These are phyloP conservation scores for Persicaria tinctoria DNA, from an alignment of 148 eudicot genomes.

Conservation along the genomic window DNA sequence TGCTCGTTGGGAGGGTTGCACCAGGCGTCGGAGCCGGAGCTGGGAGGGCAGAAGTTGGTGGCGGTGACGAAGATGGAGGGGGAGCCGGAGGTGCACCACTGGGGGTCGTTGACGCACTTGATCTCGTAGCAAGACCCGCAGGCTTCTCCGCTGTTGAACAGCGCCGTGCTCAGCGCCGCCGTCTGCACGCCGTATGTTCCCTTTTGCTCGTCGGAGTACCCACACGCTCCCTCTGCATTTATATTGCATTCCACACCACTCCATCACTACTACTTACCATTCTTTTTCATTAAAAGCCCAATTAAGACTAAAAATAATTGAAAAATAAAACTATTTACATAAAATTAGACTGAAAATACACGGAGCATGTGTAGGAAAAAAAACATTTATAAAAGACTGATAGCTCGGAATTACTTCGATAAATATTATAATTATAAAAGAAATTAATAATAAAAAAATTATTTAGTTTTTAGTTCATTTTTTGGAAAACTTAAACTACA, in stretches of 20 bases:
- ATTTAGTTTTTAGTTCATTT: too few relatives aligned
- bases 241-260: background rate
- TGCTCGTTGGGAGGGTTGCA: slow-evolving; percentile 59
- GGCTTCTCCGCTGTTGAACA: slow-evolving; percentile 55
- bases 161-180: slow-evolving; percentile 44
- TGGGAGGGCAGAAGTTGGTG: slow-evolving; percentile 61
- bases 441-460: too few relatives aligned
- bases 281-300: too few relatives aligned
- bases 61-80: slow-evolving; percentile 45
- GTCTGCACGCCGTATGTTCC: slow-evolving; percentile 42
- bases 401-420: too few relatives aligned
- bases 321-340: background rate
- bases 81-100: slow-evolving; percentile 45
- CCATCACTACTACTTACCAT: too few relatives aligned
- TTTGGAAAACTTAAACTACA: too few relatives aligned
- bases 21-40: slow-evolving; percentile 39
- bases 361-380: too few relatives aligned
- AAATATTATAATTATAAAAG: too few relatives aligned
- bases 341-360: too few relatives aligned
- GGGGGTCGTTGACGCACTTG: slow-evolving; percentile 27
- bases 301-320: too few relatives aligned
- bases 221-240: slow-evolving; percentile 61
- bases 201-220: slow-evolving; percentile 38
- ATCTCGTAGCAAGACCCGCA: slow-evolving; percentile 72
- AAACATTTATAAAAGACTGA: too few relatives aligned